Evolutionary conservation across 352 stramenopile species (phyloP), one percentile per base, ranked within the genome.

Genomic region (Pythium utonaiense): DNA sequence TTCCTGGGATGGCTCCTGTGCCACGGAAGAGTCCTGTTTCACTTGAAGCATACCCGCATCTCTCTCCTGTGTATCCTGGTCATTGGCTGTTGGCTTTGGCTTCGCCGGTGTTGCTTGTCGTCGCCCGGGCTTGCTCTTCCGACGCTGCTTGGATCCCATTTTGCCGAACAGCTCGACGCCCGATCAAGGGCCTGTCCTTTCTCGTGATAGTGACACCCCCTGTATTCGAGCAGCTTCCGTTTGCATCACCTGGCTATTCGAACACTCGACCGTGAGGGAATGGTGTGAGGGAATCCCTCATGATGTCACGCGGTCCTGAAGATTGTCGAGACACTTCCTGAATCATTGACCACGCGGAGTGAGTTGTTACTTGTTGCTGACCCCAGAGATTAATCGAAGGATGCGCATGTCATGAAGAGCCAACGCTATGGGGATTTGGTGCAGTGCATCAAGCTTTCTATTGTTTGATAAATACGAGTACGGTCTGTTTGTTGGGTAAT

Each of bases 111-210:
- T 28, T 53, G 53, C 36, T 21, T 59, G 34, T 50, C 38, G 52
- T 50, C 38, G 17, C 10, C 2, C 10, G 14, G 38, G 19, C 41
- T 60, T 49, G 36, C 53, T 60, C 53, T 50, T 60, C 10, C 38
- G 28, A 28, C 40, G 27, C 30, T 45, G 36, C 25, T 60, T 60
- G 3, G 38, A 60, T 41, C 53, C 53, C 53, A 60, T 60, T 28
- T n/a, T 47, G 48, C 16, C 0, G 28, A 28, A 42, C 17, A 5
- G 9, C 31, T 22, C 19, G 12, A 31, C 28, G n/a, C 19, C 28
- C 8, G 22, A 34, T 34, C 22, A 52, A 14, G 44, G 19, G 21
- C n/a, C 2, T 7, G 22, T 19, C n/a, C 28, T 8, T 44, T 24
- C n/a, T 44, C 38, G 17, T n/a, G 30, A 31, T 30, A 51, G 44